Evolutionary conservation across 2,329 filamentous ascomycete species (phyloP).

Genomic region (Aureobasidium mangrovei): DNA sequence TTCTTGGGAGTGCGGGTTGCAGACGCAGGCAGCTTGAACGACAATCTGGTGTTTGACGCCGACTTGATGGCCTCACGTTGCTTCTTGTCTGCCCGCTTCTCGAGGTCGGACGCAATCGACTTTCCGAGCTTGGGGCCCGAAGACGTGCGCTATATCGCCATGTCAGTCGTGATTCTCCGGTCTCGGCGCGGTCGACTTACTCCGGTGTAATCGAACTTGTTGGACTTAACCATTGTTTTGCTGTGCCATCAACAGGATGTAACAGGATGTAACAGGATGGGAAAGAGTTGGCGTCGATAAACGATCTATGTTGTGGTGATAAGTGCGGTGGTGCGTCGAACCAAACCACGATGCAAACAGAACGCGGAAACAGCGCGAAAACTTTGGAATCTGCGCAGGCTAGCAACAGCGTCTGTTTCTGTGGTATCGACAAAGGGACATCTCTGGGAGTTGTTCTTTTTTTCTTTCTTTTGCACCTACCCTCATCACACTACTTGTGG

Average conservation of each 20-base stretch:
- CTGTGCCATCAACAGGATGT: neutral
- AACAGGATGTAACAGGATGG: too few species aligned
- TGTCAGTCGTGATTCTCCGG: neutral
- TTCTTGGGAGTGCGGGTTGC: slow-evolving; percentile 9
- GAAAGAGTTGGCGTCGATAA: neutral
- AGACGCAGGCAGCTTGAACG: slow-evolving; percentile 1
- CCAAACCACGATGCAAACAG: neutral
- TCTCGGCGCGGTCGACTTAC: slow-evolving; percentile 1
- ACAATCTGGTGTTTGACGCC: slow-evolving; percentile 16
- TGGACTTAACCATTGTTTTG: slow-evolving; percentile 25
- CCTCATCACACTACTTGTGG: too few species aligned
- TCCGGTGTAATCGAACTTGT: slow-evolving; percentile 30
- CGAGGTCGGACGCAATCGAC: slow-evolving; percentile 38
- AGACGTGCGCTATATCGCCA: slow-evolving; percentile 32
- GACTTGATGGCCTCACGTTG: slow-evolving; percentile 18
- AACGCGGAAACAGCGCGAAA: neutral
- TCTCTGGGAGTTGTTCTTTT: too few species aligned
- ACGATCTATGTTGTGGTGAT: neutral
- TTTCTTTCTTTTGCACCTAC: too few species aligned
- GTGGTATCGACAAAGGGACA: too few species aligned
- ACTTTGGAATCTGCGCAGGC: neutral
- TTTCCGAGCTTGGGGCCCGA: slow-evolving; percentile 38
- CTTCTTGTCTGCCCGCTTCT: slow-evolving; percentile 26
- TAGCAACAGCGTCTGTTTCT: too few species aligned
- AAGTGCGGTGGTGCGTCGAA: neutral